Base-by-base conservation (phyloP, 257 asterid genomes). In the Solanum ossicruentum region DNA sequence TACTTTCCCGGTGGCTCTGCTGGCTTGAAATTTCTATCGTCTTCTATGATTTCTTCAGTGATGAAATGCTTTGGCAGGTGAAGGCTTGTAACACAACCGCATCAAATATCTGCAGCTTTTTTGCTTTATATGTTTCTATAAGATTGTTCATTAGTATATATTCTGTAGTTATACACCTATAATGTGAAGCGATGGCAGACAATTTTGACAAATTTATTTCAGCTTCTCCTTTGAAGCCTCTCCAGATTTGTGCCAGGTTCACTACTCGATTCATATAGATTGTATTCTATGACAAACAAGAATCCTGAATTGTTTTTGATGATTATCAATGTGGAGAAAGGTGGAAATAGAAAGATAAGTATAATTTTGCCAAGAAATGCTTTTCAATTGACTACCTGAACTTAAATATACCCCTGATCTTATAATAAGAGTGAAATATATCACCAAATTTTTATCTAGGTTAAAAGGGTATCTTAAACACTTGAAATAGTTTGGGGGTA, bases 1-100 rank as follows among this genome's bases (percentile, higher is more conserved):
- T 96, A 96, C 91, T 96, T 96, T 85, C 99, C 99, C 9, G 99
- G 99, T 80, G 99, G 99, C 86, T 93, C 98, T 66, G 77, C 97
- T 51, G 99, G 99, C 87, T 87, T 96, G 88, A 96, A 93, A 92
- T 96, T 96, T 87, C 82, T 96, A 70, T 85, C 95, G 26, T 93
- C 99, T 16, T 96, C 97, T 58, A 87, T 94, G 90, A 90, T 93
- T 26, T 92, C 98, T 58, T 86, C 98, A 23, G 45, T 94, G 32
- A 41, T 90, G 87, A 93, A 84, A 88, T 93, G 97, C 91, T 92
- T 96, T 75, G 99, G 98, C 84, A 90, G 97, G 87, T 94, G 93
- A 94, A 52, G 45, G 17, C 47, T 52, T 51, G 57, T 78, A 78
- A 54, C 65, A 15, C 13, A 20, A 2, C 28, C 8, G 65, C 51